Evolutionary conservation across 2,329 filamentous ascomycete species (phyloP), one percentile per base, ranked within the genome.

Genomic region (Cladosporium halotolerans): DNA sequence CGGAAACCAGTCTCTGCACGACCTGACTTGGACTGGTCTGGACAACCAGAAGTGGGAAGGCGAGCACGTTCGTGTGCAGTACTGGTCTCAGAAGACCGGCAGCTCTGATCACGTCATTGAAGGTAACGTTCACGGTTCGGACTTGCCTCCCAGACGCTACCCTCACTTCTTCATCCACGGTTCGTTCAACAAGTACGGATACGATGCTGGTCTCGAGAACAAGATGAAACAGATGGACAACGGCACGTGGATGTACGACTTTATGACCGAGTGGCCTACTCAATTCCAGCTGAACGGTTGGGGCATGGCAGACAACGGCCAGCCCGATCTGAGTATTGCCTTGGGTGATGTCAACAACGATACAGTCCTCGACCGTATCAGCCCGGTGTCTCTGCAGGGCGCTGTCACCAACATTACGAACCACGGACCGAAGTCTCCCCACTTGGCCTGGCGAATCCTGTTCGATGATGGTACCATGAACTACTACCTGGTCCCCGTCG

Each of bases 121-220:
- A 59, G 79, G 77, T 36, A 82, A 85, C 65, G 61, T 76, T 16
- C 70, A 67, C 19, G 70, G 69, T 39, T 68, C 70, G 28, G 65
- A 66, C 6, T 64, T 68, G 4, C 68, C 72, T 9, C 57, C 58
- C 10, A 57, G 82, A 47, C 74, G 79, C 31, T 83, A 81, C 62
- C 83, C 83, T 4, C 82, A 85, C 63, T 67, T 85, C 9, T 83
- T 80, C 62, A 75, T 81, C 45, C 80, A 85, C 46, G 83, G 83
- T 1, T 72, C 75, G 0, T 85, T 78, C 67, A 86, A 86, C 61
- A 72, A 80, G 55, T 86, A 79, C 61, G 82, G 83, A 11, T 85
- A 78, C 61, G 83, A 86, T 62, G 73, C 75, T 19, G 83, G 83
- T 2, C 62, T 85, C 16, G 64, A 71, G 2, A 82, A 82, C 52